Evolutionary conservation across 1,284 basidiomycete genomes (phyloP).

Genomic region (Sporisorium reilianum): DNA sequence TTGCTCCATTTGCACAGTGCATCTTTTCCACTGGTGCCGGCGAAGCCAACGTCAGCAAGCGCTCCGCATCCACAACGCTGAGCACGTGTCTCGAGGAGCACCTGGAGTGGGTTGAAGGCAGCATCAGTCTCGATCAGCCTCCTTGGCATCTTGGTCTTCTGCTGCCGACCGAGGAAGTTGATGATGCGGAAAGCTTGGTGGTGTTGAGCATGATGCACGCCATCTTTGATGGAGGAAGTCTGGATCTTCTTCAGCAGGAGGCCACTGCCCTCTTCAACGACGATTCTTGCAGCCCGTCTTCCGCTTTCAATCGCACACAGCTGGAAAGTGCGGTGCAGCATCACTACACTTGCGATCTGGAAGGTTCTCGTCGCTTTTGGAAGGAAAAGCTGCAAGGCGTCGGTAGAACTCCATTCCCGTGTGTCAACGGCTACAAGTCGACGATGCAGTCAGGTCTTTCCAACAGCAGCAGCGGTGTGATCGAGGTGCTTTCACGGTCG

Average conservation of each 20-base stretch:
- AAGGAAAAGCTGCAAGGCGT: slow-evolving; percentile 9
- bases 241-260: slow-evolving; percentile 18
- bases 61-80: not conserved
- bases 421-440: slow-evolving; percentile 19
- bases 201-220: slow-evolving; percentile 28
- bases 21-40: slow-evolving; percentile 7
- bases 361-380: slow-evolving; percentile 21
- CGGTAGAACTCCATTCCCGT: slow-evolving; percentile 14
- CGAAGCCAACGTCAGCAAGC: slow-evolving; percentile 5
- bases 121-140: slow-evolving; percentile 17
- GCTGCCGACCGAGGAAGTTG: not conserved
- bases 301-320: not conserved
- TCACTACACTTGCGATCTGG: slow-evolving; percentile 17
- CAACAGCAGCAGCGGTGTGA: not conserved
- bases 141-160: slow-evolving; percentile 22
- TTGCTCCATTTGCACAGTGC: slow-evolving; percentile 36
- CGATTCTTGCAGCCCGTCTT: not conserved
- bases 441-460: not conserved
- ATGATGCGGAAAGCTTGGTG: slow-evolving; percentile 1
- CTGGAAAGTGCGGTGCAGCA: slow-evolving; percentile 12
- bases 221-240: slow-evolving; percentile 33
- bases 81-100: slow-evolving; percentile 4
- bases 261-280: not conserved
- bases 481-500: slow-evolving; percentile 14
- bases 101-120: slow-evolving; percentile 1